Conservation (phyloP, 148 eudicot species). For the Dysphania ambrosioides region DNA sequence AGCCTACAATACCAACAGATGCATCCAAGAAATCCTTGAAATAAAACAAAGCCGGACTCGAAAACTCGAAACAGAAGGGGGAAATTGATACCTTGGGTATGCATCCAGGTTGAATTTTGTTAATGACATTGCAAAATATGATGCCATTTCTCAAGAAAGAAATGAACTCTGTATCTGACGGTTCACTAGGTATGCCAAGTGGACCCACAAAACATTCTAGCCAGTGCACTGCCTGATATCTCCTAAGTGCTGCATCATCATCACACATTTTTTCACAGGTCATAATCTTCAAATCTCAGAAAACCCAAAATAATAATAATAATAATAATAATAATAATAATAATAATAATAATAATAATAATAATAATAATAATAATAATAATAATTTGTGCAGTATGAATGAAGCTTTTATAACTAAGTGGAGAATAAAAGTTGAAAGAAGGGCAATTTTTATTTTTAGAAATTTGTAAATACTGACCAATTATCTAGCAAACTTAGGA, state of each 20-base stretch:
- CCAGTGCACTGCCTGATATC: conserved; percentile 77
- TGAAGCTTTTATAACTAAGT: too few relatives aligned
- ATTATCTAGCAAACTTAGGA: background rate
- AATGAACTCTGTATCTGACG: conserved; percentile 77
- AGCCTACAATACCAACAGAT: too few relatives aligned
- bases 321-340: too few relatives aligned
- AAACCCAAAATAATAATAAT: conserved; percentile 5
- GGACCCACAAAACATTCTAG: conserved; percentile 70
- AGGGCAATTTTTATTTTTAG: background rate
- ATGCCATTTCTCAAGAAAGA: conserved; percentile 93
- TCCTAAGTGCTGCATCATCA: conserved; percentile 52
- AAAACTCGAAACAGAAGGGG: background rate
- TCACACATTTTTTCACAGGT: conserved; percentile 17
- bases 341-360: too few relatives aligned
- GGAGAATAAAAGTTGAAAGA: background rate
- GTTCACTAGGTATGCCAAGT: conserved; percentile 48
- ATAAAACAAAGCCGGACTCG: background rate
- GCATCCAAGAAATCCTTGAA: background rate
- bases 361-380: too few relatives aligned
- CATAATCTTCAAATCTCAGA: conserved; percentile 7
- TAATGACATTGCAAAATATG: conserved; percentile 77
- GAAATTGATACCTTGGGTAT: conserved; percentile 62
- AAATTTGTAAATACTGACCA: background rate
- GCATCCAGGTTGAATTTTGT: conserved; percentile 76
- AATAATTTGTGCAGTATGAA: too few relatives aligned